Evolutionary conservation across 208 protist species (phyloP), one percentile per base, ranked within the genome.

Genomic region (Crithidia acanthocephali): DNA sequence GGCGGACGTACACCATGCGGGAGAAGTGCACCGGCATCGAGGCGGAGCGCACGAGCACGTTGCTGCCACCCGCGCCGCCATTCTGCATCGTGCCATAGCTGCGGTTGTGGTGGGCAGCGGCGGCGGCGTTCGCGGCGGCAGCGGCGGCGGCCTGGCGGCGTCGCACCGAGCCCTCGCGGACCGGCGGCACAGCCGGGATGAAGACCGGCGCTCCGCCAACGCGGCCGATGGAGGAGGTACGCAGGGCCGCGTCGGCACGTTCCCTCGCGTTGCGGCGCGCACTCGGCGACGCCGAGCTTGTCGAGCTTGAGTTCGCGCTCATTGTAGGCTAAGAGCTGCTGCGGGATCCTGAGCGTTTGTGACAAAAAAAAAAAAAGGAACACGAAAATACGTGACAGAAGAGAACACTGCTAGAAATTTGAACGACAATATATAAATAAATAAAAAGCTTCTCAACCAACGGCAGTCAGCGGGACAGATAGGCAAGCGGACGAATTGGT

Each of bases 21-120:
- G 74, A 71, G 28, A 78, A 71, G 48, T 47, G 79, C 63, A 84
- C 81, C 8, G 88, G 88, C 74, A 87, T 79, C 18, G 88, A 94
- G 44, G 68, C 45, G 35, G 88, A 87, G 33, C 85, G 85, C 32
- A 79, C 57, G 37, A 71, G 22, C 23, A 52, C 64, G n/a, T 60
- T 71, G 55, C 66, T 53, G 22, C 8, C 23, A 16, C n/a, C 44
- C 13, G 35, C 28, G n/a, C 10, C n/a, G 13, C 22, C 48, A 22
- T 28, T 45, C 20, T 40, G 50, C 27, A 72, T 74, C 11, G 75
- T 81, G 63, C 84, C 84, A 65, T 88, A 88, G 63, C 40, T 55
- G 22, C 60, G 50, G 2, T 57, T n/a, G 27, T 55, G 58, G 28
- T 57, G 25, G 2, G n/a, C n/a, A n/a, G n/a, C n/a, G n/a, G n/a